Conservation (phyloP, 345 rosid species). For the Brassica nigra region DNA sequence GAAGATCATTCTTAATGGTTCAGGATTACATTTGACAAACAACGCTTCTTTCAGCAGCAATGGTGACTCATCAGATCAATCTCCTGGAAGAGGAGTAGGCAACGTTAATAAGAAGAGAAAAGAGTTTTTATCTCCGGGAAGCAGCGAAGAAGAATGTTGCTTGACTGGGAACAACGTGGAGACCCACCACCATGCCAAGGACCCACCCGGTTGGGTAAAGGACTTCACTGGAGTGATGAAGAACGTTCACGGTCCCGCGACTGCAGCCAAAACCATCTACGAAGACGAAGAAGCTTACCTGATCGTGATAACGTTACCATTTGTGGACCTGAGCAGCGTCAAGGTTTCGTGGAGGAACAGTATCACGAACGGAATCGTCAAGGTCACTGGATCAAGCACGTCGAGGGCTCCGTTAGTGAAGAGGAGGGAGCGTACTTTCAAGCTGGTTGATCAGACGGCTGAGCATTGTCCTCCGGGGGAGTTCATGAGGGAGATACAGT, state of each 20-base stretch:
- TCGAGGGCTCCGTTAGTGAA: conserved; percentile 73
- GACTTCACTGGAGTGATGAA: conserved; percentile 89
- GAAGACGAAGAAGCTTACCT: conserved; percentile 81
- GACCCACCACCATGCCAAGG: conserved; percentile 33
- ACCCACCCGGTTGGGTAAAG: conserved; percentile 60
- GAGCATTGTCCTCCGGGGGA: conserved; percentile 99
- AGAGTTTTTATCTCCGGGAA: conserved; percentile 72
- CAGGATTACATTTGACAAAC: conserved; percentile 74
- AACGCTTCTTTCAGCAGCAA: conserved; percentile 66
- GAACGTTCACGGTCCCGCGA: conserved; percentile 75
- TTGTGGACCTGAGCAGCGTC: conserved; percentile 90
- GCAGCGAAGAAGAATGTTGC: conserved; percentile 66
- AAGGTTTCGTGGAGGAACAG: conserved; percentile 97
- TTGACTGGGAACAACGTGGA: conserved; percentile 52
- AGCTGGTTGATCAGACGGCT: conserved; percentile 80
- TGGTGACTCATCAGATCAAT: conserved; percentile 71
- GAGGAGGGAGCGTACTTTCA: conserved; percentile 85
- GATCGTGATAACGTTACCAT: conserved; percentile 81
- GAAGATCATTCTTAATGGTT: conserved; percentile 72
- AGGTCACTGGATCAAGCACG: conserved; percentile 81
- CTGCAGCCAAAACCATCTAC: conserved; percentile 89
- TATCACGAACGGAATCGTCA: conserved; percentile 71
- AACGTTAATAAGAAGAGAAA: conserved; percentile 59
- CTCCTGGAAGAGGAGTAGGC: conserved; percentile 48
- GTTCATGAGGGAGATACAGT: conserved; percentile 83